Percentiles rank a stretch among this genome's conserved stretches.
These are phyloP conservation scores for Pseudogymnoascus sp. DNA, from an alignment of 2,329 filamentous ascomycete genomes.

Conservation along the genomic window DNA sequence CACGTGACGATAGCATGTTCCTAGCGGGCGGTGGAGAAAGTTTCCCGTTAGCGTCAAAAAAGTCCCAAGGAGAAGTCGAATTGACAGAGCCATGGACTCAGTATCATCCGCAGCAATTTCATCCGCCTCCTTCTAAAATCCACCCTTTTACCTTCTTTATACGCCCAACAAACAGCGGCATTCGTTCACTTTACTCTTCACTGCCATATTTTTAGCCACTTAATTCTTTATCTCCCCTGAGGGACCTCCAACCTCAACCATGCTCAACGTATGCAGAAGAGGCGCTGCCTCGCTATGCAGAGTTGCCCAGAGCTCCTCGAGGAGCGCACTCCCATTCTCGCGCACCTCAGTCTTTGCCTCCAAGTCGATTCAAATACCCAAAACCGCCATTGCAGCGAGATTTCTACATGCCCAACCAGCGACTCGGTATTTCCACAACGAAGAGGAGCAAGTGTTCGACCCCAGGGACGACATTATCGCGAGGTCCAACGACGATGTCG, in stretches of 20 bases:
- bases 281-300: conserved; percentile 27
- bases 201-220: background rate
- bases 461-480: background rate
- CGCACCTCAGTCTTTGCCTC: conserved; percentile 23
- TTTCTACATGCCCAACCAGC: conserved; percentile 11
- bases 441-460: background rate
- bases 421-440: conserved; percentile 23
- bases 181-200: conserved; percentile 7
- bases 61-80: conserved; percentile 1
- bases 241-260: conserved; percentile 15
- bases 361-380: conserved; percentile 18
- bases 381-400: conserved; percentile 11
- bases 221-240: conserved; percentile 2
- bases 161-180: conserved; percentile 1
- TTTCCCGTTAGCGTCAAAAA: conserved; percentile 10
- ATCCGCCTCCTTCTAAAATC: background rate
- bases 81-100: background rate
- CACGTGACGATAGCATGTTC: background rate
- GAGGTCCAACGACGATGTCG: conserved; percentile 10
- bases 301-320: conserved; percentile 19
- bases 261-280: conserved; percentile 29
- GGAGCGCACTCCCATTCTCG: conserved; percentile 18
- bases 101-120: background rate
- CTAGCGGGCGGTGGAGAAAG: conserved; percentile 3
- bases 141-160: background rate